Percentiles rank a stretch among this genome's conserved stretches.
Conservation (phyloP, 139 green algal species). For the Chlorella sp. region DNA sequence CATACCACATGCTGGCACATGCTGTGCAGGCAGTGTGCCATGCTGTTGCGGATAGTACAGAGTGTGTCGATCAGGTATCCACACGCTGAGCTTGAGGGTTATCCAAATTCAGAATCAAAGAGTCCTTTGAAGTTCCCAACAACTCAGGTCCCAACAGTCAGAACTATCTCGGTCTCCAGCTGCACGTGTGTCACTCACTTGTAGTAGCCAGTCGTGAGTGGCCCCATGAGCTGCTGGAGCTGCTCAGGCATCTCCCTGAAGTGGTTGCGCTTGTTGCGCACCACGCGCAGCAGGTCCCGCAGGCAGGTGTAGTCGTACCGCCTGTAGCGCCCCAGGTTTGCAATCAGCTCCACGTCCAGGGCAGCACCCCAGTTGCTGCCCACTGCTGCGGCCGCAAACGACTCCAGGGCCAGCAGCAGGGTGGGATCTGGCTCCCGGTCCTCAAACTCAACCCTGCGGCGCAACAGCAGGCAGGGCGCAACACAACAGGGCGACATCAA, state of each 20-base stretch:
- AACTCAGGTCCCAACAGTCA: too few relatives aligned
- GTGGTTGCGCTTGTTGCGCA: slow-evolving; percentile 98
- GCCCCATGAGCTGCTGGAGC: slow-evolving; percentile 63
- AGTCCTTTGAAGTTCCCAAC: too few relatives aligned
- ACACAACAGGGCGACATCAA: too few relatives aligned
- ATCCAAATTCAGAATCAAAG: too few relatives aligned
- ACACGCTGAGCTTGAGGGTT: too few relatives aligned
- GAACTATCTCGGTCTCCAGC: too few relatives aligned
- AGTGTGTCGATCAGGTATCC: too few relatives aligned
- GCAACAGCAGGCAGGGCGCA: too few relatives aligned
- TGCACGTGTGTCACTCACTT: too few relatives aligned
- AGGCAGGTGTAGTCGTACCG: slow-evolving; percentile 69
- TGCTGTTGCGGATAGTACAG: too few relatives aligned
- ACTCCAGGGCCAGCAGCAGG: slow-evolving; percentile 45
- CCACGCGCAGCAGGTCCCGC: slow-evolving; percentile 93
- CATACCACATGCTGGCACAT: too few relatives aligned
- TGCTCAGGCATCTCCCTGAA: slow-evolving; percentile 84
- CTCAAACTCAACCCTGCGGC: slow-evolving; percentile 86
- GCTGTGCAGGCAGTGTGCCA: too few relatives aligned
- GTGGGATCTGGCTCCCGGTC: slow-evolving; percentile 69
- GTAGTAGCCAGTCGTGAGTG: slow-evolving; percentile 64
- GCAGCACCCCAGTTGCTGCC: slow-evolving; percentile 57
- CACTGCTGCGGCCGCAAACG: not conserved
- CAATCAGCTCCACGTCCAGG: slow-evolving; percentile 70
- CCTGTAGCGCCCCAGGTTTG: slow-evolving; percentile 75